These are phyloP conservation scores for Russula abietina DNA, from an alignment of 768 basidiomycete genomes.

Conservation along the genomic window DNA sequence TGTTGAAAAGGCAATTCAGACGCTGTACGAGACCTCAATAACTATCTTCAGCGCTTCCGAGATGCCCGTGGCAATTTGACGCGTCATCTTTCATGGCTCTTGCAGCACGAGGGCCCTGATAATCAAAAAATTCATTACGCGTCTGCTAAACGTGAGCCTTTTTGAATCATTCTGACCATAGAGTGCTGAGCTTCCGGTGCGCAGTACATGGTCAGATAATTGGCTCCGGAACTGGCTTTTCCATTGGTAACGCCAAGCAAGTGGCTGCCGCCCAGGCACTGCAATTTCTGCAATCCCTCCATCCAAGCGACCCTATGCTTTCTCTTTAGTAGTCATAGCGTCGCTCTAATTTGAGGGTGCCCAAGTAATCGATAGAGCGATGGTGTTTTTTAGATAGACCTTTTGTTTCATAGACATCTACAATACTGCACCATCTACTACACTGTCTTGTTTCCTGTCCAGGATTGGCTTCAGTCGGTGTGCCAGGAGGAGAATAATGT, in stretches of 20 bases:
- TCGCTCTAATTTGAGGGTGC: neutral
- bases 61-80: constrained; percentile 5
- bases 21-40: constrained; percentile 11
- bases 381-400: neutral
- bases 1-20: neutral
- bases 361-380: neutral
- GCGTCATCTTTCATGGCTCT: neutral
- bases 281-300: neutral
- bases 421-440: neutral
- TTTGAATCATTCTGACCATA: neutral
- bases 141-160: constrained; percentile 5
- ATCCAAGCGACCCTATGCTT: neutral
- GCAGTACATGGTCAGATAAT: neutral
- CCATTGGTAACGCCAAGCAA: neutral
- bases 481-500: neutral
- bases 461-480: neutral
- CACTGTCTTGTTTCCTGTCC: neutral
- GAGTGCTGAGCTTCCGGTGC: neutral
- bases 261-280: neutral
- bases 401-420: neutral
- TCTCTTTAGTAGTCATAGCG: no score
- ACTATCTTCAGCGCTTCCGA: constrained; percentile 2
- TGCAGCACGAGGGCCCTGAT: neutral
- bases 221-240: neutral
- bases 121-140: neutral